Percentiles rank a stretch among this genome's conserved stretches.
phyloP scores from a whole-genome alignment of 257 asterid genomes.

The Solanum appendiculatum region DNA sequence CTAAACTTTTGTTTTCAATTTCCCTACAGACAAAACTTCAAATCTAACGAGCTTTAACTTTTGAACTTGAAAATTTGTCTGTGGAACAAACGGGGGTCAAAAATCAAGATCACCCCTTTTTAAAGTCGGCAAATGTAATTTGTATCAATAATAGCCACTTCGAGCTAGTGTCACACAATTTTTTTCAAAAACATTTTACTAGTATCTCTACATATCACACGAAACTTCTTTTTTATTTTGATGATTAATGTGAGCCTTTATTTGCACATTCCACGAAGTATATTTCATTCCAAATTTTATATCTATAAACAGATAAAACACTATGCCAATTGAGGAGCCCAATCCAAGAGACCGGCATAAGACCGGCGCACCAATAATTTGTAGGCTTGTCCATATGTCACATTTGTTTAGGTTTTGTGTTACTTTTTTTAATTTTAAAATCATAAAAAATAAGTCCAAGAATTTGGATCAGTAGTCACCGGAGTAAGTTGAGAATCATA shows the following conservation, averaged over 20 bases:
- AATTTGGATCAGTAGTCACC: neutral
- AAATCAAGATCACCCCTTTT: neutral
- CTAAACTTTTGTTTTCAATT: neutral
- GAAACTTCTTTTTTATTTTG: neutral
- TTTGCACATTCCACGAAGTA: neutral
- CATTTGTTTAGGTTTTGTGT: neutral
- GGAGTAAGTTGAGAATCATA: neutral
- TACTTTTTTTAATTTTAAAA: neutral
- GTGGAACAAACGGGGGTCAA: neutral
- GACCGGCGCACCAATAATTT: neutral
- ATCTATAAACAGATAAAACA: neutral
- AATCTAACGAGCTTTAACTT: neutral
- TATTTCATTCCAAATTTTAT: too few relatives aligned
- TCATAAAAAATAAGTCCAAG: neutral
- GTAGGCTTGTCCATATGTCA: neutral
- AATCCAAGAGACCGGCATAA: neutral
- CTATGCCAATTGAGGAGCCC: neutral
- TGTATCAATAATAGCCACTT: neutral
- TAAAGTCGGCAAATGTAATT: neutral
- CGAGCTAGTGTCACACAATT: accelerated
- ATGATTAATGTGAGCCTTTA: neutral
- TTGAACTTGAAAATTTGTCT: neutral
- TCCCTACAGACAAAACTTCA: neutral
- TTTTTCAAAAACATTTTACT: neutral
- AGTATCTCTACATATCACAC: neutral